Conservation (phyloP, 768 basidiomycete genomes). For the Cyathus striatus region DNA sequence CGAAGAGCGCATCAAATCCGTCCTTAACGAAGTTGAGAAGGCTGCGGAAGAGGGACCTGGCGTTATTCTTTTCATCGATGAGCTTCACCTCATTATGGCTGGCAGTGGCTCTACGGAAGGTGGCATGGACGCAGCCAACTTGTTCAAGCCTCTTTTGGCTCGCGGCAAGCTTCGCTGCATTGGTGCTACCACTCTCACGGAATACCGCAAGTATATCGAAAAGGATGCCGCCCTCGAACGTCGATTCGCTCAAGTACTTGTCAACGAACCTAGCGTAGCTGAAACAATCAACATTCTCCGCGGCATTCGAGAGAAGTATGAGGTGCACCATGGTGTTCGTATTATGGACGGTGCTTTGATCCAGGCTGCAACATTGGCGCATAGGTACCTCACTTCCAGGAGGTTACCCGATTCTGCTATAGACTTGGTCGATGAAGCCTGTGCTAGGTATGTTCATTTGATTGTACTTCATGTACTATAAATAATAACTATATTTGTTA, state of each 20-base stretch:
- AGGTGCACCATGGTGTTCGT: conserved; percentile 86
- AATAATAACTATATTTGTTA: too few relatives aligned
- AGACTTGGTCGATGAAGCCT: conserved; percentile 90
- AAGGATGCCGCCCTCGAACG: conserved; percentile 88
- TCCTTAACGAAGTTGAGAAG: conserved; percentile 92
- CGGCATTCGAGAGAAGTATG: conserved; percentile 92
- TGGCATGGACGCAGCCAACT: conserved; percentile 91
- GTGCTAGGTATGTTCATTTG: conserved; percentile 57
- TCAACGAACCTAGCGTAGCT: conserved; percentile 85
- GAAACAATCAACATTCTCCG: conserved; percentile 93
- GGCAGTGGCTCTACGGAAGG: conserved; percentile 77
- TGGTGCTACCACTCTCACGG: conserved; percentile 88
- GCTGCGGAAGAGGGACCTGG: conserved; percentile 69
- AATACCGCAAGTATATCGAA: conserved; percentile 92
- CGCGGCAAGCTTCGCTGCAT: conserved; percentile 75
- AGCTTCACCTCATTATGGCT: conserved; percentile 91
- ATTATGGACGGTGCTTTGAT: conserved; percentile 88
- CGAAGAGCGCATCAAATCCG: conserved; percentile 91
- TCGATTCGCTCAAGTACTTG: conserved; percentile 87
- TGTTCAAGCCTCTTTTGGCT: conserved; percentile 89
- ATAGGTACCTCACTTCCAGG: conserved; percentile 84
- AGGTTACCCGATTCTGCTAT: conserved; percentile 84
- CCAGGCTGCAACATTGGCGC: conserved; percentile 84
- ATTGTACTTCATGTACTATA: background rate
- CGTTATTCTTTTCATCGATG: conserved; percentile 93